Evolutionary conservation across 2,329 filamentous ascomycete genomes (phyloP), one percentile per base, ranked within the genome.

Genomic region (Neonectria punicea): DNA sequence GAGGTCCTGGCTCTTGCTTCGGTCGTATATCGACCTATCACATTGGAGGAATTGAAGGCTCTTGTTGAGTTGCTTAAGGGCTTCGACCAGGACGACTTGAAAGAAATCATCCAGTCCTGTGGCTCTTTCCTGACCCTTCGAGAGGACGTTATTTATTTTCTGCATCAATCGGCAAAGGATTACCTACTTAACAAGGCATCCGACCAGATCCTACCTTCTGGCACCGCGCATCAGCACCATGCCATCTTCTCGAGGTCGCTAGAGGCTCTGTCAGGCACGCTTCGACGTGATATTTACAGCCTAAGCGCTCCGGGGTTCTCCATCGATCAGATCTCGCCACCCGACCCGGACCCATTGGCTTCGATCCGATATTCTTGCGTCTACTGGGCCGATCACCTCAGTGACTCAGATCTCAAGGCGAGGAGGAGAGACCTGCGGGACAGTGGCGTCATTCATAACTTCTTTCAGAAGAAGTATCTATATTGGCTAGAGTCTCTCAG

Each of bases 131-230:
- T 84, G 0, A 80, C 74, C 1, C 14, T 80, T 39, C 71, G 70
- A 41, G 54, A 78, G 0, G 61, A 44, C 2, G 65, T 32, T 0
- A 47, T 83, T 8, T 78, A 71, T 50, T 77, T 82, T 67, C 73
- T 84, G 1, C 80, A 84, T 67, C 77, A 82, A 61, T 83, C 81
- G 4, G 82, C 80, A 0, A 82, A 82, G 65, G 81, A 84, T 18
- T 82, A 75, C 65, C 61, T 85, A 1, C 30, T 50, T 81, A 46
- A 68, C 22, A 64, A 73, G 6, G 68, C 67, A 57, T 57, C 53
- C 6, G 18, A 58, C n/a, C 44, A 64, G 14, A 69, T 82, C 6
- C 79, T 81, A 44, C 74, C 77, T 5, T 53, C n/a, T 28, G 75
- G 78, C 2, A 30, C 53, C 4, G 44, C 58, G 20, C 41, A 69